Evolutionary conservation across 2,329 filamentous ascomycete species (phyloP), one percentile per base, ranked within the genome.

Genomic region (Didymella pinodella): DNA sequence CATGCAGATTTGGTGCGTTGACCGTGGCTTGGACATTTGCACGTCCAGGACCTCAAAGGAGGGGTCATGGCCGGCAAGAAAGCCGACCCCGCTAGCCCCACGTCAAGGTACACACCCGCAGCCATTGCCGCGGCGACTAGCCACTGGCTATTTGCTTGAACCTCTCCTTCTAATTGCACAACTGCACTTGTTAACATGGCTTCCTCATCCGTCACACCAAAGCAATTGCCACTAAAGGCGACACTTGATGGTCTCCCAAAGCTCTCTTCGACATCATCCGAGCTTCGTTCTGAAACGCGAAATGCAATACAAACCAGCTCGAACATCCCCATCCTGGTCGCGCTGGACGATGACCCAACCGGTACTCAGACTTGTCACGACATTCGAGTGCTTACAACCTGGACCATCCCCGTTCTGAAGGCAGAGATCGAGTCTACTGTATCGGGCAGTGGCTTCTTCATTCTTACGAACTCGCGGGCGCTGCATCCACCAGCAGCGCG

Each of bases 321-420:
- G 2, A 43, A 62, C 16, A 70, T 68, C 12, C 71, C 70, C 1
- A 63, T 73, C 8, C 59, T 74, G 7, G 75, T 83, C 4, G 76
- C 76, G 1, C 75, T 83, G 6, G 84, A 86, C 52, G 84, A 86
- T 58, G 84, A 86, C 54, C 84, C 84, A 31, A 87, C 85, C 0
- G 84, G 84, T n/a, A 87, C 84, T 0, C 85, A 87, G 66, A 87
- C 85, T n/a, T 86, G 84, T 70, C 83, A 86, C 69, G 80, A 83
- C 63, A 82, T 87, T 59, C 73, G 78, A 48, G 83, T 87, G 1
- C 76, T 87, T 20, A 84, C 83, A 0, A 81, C 82, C 5, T 87
- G 84, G 84, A 81, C 83, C 57, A 63, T 78, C 6, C 63, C 73
- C 1, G 81, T 78, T 0, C 75, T 86, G 2, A 72, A 70, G 2